Conservation (phyloP, 768 basidiomycete species). For the Obba rivulosa region DNA sequence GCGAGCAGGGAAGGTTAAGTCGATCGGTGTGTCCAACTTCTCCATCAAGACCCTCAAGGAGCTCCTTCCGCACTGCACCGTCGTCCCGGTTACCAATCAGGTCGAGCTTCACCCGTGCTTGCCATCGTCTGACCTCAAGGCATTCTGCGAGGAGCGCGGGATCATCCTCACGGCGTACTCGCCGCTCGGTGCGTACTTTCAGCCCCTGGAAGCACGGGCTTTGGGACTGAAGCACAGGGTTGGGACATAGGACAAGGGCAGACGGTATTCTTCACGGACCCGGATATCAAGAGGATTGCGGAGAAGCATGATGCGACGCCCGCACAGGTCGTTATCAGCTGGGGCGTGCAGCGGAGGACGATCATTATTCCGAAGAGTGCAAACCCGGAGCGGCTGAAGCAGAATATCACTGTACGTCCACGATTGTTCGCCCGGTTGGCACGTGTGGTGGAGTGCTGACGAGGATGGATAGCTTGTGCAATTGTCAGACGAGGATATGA, state of each 20-base stretch:
- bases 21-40: conserved; percentile 57
- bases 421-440: conserved; percentile 37
- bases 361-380: conserved; percentile 52
- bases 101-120: conserved; percentile 45
- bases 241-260: conserved; percentile 11
- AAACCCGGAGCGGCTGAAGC: conserved; percentile 36
- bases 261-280: conserved; percentile 29
- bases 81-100: conserved; percentile 44
- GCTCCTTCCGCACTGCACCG: conserved; percentile 32
- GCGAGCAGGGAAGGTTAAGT: conserved; percentile 36
- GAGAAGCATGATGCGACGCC: conserved; percentile 38
- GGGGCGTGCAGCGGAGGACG: conserved; percentile 50
- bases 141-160: conserved; percentile 42
- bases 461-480: conserved; percentile 61
- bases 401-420: conserved; percentile 44
- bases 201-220: conserved; percentile 60
- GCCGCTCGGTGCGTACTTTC: conserved; percentile 32
- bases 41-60: conserved; percentile 38
- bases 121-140: conserved; percentile 40
- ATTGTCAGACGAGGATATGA: conserved; percentile 54
- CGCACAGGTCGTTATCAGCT: conserved; percentile 50
- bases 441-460: conserved; percentile 41
- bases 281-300: conserved; percentile 17
- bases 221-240: conserved; percentile 54
- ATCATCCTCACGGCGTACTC: conserved; percentile 48